phyloP scores from a whole-genome alignment of 2,329 filamentous ascomycete species.

The Ilyonectria mors-panacis region DNA sequence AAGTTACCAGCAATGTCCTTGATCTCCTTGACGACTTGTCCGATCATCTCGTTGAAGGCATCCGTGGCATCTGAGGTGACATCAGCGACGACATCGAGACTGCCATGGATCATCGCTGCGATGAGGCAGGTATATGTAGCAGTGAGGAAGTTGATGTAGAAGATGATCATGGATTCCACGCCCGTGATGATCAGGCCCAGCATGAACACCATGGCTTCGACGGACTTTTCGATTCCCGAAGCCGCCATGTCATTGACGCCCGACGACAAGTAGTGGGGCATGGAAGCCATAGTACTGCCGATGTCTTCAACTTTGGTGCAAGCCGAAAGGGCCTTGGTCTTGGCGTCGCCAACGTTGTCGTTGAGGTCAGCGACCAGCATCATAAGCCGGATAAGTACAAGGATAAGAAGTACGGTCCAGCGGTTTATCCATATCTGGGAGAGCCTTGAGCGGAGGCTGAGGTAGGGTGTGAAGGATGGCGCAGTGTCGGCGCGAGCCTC shows the following conservation, averaged over 20 bases:
- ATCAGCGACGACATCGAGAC: conserved; percentile 76
- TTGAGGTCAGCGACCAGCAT: conserved; percentile 82
- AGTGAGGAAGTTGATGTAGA: conserved; percentile 92
- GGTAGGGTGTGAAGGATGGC: conserved; percentile 87
- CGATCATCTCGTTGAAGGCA: conserved; percentile 65
- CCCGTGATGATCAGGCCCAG: conserved; percentile 85
- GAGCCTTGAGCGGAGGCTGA: conserved; percentile 88
- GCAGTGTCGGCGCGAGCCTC: conserved; percentile 67
- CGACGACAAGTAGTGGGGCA: conserved; percentile 93
- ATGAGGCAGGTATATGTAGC: conserved; percentile 93
- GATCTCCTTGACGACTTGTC: conserved; percentile 71
- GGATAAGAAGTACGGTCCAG: conserved; percentile 91
- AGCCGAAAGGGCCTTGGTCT: conserved; percentile 85
- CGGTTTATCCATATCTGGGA: conserved; percentile 98
- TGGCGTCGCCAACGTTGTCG: conserved; percentile 81
- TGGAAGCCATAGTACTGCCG: conserved; percentile 95
- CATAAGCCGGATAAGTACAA: conserved; percentile 87
- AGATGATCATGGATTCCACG: conserved; percentile 89
- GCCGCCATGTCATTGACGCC: conserved; percentile 92
- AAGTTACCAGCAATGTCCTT: conserved; percentile 69
- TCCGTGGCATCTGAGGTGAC: conserved; percentile 68
- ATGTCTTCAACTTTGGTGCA: conserved; percentile 94
- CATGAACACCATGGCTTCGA: conserved; percentile 84
- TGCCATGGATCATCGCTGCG: conserved; percentile 85
- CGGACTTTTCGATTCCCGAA: conserved; percentile 82